Evolutionary conservation across 257 asterid species (phyloP), one percentile per base, ranked within the genome.

Genomic region (Anisodus tanguticus): DNA sequence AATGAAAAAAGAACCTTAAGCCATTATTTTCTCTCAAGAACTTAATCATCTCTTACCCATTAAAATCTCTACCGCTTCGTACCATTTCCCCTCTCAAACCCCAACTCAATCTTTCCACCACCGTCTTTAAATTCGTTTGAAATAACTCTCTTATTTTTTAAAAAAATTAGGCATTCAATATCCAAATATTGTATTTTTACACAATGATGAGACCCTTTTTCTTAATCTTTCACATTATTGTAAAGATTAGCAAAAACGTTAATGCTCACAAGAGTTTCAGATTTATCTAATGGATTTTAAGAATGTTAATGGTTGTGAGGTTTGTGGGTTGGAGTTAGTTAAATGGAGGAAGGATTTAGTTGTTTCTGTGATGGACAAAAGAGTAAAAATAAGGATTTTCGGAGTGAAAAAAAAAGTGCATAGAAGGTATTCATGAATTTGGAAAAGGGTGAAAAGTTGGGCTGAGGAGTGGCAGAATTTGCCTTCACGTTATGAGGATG

Each of bases 191-290:
- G 83, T 93, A 63, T 83, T 92, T 82, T 86, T 94, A 3, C 97
- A 96, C 82, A 86, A 88, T 62, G 97, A 93, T 16, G 99, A 96
- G 62, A 63, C 82, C n/a, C 89, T 91, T 17, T 45, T 89, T 22
- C 86, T 89, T 9, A 71, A 83, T 60, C 85, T 89, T 64, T 85
- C 92, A 54, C 90, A 82, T 49, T 88, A 92, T 80, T 94, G 91
- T 19, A 87, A 58, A 57, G 94, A 91, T 82, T 96, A 11, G 90
- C 91, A 0, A 93, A 87, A 90, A 85, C 94, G 31, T 82, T 94
- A 86, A 96, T 96, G 99, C 89, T 96, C 57, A 54, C 93, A 8
- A 88, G 93, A 85, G 91, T 96, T 96, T 85, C 91, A 90, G 88
- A 87, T 93, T 54, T 93, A 93, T 70, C 95, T 92, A 35, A 88